phyloP scores from a whole-genome alignment of 2,329 filamentous ascomycete genomes.

The Penicillium expansum region DNA sequence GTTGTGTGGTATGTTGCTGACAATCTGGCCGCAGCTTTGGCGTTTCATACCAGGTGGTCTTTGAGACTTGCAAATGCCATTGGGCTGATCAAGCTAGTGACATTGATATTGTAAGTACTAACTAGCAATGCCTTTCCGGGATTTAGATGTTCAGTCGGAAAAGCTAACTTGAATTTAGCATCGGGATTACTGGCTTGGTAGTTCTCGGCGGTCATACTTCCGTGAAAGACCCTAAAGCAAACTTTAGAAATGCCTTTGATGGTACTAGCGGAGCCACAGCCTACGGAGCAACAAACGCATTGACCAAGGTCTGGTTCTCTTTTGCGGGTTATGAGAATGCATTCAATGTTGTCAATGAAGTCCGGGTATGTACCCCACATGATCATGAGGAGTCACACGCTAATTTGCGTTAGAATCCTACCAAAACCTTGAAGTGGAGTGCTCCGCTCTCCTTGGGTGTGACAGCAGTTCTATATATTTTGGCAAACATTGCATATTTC shows the following conservation, averaged over 20 bases:
- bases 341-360: constrained; percentile 62
- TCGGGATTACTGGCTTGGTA: constrained; percentile 60
- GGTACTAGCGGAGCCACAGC: constrained; percentile 46
- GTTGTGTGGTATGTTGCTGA: background rate
- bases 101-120: constrained; percentile 53
- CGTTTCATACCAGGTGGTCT: constrained; percentile 58
- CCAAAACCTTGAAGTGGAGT: constrained; percentile 53
- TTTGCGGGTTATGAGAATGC: constrained; percentile 59
- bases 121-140: accelerated
- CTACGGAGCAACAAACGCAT: constrained; percentile 54
- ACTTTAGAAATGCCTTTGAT: constrained; percentile 56
- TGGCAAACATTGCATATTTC: constrained; percentile 63
- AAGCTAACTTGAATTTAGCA: constrained; percentile 26
- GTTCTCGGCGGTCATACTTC: constrained; percentile 57
- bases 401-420: constrained; percentile 47
- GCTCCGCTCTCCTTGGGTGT: constrained; percentile 51
- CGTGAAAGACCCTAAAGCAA: constrained; percentile 51
- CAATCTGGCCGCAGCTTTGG: constrained; percentile 32
- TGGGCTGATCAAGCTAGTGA: constrained; percentile 59
- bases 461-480: constrained; percentile 56
- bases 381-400: accelerated
- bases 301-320: constrained; percentile 60
- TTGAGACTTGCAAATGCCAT: constrained; percentile 57
- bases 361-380: constrained; percentile 41
- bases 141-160: accelerated